phyloP scores from a whole-genome alignment of 2,329 filamentous ascomycete genomes.

The Curvularia spicifera region DNA sequence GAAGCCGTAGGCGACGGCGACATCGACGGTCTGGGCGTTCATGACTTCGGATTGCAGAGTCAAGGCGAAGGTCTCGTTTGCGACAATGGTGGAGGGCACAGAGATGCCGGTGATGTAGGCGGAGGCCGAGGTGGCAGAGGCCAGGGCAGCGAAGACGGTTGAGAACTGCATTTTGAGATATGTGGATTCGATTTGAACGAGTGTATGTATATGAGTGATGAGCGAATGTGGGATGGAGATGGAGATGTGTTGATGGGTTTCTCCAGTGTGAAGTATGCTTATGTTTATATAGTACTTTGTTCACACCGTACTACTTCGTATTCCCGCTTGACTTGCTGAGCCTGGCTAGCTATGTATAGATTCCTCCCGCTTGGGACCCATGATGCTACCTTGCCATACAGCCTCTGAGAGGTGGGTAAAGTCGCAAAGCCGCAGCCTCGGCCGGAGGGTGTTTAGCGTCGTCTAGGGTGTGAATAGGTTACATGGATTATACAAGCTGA shows the following conservation, averaged over 20 bases:
- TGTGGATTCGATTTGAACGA: not conserved
- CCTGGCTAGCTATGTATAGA: not conserved
- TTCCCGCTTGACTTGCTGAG: not conserved
- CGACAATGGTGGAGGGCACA: conserved; percentile 51
- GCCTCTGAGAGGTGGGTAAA: no score
- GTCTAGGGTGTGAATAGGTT: no score
- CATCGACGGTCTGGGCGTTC: conserved; percentile 55
- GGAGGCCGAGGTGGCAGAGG: conserved; percentile 29
- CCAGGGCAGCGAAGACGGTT: conserved; percentile 22
- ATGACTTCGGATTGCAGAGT: conserved; percentile 53
- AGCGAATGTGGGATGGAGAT: not conserved
- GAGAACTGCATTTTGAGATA: conserved; percentile 26
- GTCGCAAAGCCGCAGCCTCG: no score
- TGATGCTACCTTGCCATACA: not conserved
- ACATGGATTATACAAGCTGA: no score
- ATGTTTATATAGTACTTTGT: not conserved
- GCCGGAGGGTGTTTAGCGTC: no score
- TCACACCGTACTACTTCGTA: not conserved
- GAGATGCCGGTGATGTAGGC: conserved; percentile 56
- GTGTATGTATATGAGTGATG: not conserved
- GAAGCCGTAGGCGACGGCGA: conserved; percentile 55
- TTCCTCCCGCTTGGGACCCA: not conserved
- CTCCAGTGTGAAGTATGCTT: not conserved
- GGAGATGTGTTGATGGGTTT: no score
- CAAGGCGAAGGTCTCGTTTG: conserved; percentile 49